A percentile compares a stretch with the other conserved stretches of the same genome.
Conservation (phyloP, 306 rosid genomes). For the Ormosia semicastrata region DNA sequence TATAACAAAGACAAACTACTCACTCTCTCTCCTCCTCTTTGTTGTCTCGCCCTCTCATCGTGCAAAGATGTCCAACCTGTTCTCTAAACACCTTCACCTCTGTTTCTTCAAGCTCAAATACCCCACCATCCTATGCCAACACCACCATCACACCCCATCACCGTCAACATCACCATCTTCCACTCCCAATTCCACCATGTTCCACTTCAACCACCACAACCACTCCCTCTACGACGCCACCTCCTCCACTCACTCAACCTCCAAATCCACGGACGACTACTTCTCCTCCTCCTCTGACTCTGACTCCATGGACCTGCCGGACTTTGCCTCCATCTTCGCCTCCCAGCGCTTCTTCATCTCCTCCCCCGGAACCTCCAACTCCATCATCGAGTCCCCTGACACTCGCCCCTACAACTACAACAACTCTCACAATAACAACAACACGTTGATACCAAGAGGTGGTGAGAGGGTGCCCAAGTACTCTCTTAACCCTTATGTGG, state of each 20-base stretch:
- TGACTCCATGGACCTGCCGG: slow-evolving; percentile 45
- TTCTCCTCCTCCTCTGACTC: slow-evolving; percentile 34
- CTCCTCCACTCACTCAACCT: slow-evolving; percentile 18
- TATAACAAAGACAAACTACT: not conserved
- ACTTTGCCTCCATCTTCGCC: slow-evolving; percentile 66
- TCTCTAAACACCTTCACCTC: slow-evolving; percentile 55
- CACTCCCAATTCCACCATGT: slow-evolving; percentile 8
- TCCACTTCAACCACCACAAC: slow-evolving; percentile 3
- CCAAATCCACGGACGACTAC: slow-evolving; percentile 36
- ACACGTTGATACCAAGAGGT: slow-evolving; percentile 9
- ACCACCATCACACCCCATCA: slow-evolving; percentile 7
- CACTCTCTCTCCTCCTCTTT: not conserved
- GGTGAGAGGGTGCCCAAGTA: slow-evolving; percentile 62
- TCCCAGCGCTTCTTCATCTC: slow-evolving; percentile 92
- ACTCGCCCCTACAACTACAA: slow-evolving; percentile 3
- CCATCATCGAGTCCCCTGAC: slow-evolving; percentile 64
- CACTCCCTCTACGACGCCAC: slow-evolving; percentile 1
- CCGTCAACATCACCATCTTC: slow-evolving; percentile 15
- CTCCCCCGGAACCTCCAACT: slow-evolving; percentile 85
- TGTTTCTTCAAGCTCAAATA: slow-evolving; percentile 74
- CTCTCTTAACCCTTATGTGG: slow-evolving; percentile 67
- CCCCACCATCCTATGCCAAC: slow-evolving; percentile 40
- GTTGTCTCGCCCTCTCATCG: not conserved
- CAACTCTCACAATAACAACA: too few species aligned
- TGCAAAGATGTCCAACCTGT: slow-evolving; percentile 45